Evolutionary conservation across 1,139 yeast genomes (phyloP).

Genomic region (Lodderomyces theae): DNA sequence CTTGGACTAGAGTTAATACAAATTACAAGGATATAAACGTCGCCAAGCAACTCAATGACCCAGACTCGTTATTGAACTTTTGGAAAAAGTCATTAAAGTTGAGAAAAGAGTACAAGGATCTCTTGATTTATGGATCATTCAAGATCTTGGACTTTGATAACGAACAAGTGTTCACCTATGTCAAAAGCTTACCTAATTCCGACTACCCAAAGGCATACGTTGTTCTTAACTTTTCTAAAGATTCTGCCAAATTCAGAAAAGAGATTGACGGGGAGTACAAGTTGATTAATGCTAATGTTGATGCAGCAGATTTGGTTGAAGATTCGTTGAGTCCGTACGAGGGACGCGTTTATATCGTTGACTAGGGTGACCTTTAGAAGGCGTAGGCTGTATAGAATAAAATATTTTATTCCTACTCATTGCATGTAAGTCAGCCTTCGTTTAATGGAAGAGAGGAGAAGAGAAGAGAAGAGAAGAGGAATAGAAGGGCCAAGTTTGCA

Average conservation of each 20-base stretch:
- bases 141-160: slow-evolving; percentile 40
- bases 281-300: slow-evolving; percentile 29
- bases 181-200: slow-evolving; percentile 24
- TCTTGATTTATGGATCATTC: slow-evolving; percentile 47
- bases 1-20: slow-evolving; percentile 58
- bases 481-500: no score
- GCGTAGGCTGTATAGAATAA: no score
- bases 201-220: slow-evolving; percentile 31
- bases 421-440: no score
- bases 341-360: slow-evolving; percentile 35
- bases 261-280: slow-evolving; percentile 29
- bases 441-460: no score
- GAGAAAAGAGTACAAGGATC: slow-evolving; percentile 45
- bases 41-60: slow-evolving; percentile 45
- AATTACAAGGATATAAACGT: slow-evolving; percentile 51
- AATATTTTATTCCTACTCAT: no score
- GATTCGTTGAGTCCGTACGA: slow-evolving; percentile 34
- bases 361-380: slow-evolving; percentile 10
- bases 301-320: slow-evolving; percentile 17
- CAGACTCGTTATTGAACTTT: slow-evolving; percentile 45
- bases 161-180: slow-evolving; percentile 34
- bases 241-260: slow-evolving; percentile 28
- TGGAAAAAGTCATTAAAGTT: slow-evolving; percentile 42
- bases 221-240: slow-evolving; percentile 44
- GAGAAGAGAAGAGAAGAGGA: no score